Evolutionary conservation across 371 early-diverging fungal genomes (phyloP), one percentile per base, ranked within the genome.

Genomic region (Mucor mucedo): DNA sequence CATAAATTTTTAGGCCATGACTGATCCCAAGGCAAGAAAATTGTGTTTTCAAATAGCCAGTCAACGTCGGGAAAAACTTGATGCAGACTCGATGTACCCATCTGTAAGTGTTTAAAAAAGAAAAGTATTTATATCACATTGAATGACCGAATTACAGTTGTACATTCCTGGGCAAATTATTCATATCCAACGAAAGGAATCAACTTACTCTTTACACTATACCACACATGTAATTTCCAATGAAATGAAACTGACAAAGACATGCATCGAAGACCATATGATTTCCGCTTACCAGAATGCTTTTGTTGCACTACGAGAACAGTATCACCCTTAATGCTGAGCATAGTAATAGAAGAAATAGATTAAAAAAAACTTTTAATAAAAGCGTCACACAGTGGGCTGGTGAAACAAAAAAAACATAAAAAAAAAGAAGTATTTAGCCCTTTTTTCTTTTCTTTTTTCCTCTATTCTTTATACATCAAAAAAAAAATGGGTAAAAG

Each of bases 241-340:
- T 28, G 80, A 79, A 55, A 75, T 79, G 70, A 56, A 68, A 16
- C 44, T 79, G n/a, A 76, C 73, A 38, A 72, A 70, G n/a, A 71
- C 75, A 9, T 71, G 73, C 58, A 75, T 79, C 38, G 75, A 72
- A 41, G 80, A 79, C 40, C 80, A 79, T 68, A 75, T 70, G 71
- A 71, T 77, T 10, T 39, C 57, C 14, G 58, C 64, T 28, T 79
- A 77, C 60, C 67, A 75, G 39, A 49, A 65, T 54, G 76, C 72
- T 3, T 73, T 75, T 60, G 59, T 68, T 11, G 30, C 58, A 5
- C 48, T 68, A 7, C 52, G 41, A 47, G 52, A 44, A 16, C 39
- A 58, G 2, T 49, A 55, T 39, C 45, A 21, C 28, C 55, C 41
- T n/a, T 47, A 7, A n/a, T 7, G 44, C 54, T 21, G 27, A 11